Percentiles rank a stretch among this genome's conserved stretches.
Conservation (phyloP, 2,329 filamentous ascomycete species). For the Colletotrichum australisinense region DNA sequence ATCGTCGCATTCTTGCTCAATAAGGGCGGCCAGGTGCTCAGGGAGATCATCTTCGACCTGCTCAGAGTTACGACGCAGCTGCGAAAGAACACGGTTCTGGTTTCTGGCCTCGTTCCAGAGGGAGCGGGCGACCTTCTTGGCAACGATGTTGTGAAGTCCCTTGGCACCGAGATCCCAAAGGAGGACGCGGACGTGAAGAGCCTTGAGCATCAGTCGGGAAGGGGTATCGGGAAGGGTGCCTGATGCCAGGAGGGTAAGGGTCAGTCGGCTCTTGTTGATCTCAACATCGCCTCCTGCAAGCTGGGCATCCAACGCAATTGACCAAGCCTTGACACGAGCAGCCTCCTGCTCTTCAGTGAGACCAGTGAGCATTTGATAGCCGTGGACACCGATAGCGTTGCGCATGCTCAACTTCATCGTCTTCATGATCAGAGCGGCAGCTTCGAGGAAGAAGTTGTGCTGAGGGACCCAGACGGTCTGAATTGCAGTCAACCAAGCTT, state of each 20-base stretch:
- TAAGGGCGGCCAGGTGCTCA: slow-evolving; percentile 78
- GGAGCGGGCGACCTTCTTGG: slow-evolving; percentile 77
- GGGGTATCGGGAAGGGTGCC: slow-evolving; percentile 88
- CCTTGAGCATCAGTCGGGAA: slow-evolving; percentile 87
- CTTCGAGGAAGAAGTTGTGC: slow-evolving; percentile 87
- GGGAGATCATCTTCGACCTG: slow-evolving; percentile 76
- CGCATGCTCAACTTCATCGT: slow-evolving; percentile 84
- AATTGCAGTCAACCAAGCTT: slow-evolving; percentile 93
- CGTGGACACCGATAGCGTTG: slow-evolving; percentile 79
- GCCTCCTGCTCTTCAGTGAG: slow-evolving; percentile 86
- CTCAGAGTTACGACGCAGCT: slow-evolving; percentile 54
- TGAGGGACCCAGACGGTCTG: slow-evolving; percentile 93
- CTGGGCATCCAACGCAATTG: slow-evolving; percentile 92
- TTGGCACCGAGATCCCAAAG: slow-evolving; percentile 81
- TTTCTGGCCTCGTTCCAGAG: slow-evolving; percentile 86
- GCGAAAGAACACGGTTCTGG: slow-evolving; percentile 63
- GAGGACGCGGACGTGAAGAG: slow-evolving; percentile 89
- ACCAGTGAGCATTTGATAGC: slow-evolving; percentile 84
- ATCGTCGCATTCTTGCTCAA: slow-evolving; percentile 84
- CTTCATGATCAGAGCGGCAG: slow-evolving; percentile 83
- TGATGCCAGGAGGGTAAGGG: slow-evolving; percentile 88
- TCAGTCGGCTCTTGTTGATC: slow-evolving; percentile 87
- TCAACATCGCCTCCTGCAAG: slow-evolving; percentile 90
- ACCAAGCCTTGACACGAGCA: slow-evolving; percentile 90
- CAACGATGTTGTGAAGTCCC: slow-evolving; percentile 76